Conservation (phyloP, 495 filamentous ascomycete species). For the Aspergillus cristatus region DNA sequence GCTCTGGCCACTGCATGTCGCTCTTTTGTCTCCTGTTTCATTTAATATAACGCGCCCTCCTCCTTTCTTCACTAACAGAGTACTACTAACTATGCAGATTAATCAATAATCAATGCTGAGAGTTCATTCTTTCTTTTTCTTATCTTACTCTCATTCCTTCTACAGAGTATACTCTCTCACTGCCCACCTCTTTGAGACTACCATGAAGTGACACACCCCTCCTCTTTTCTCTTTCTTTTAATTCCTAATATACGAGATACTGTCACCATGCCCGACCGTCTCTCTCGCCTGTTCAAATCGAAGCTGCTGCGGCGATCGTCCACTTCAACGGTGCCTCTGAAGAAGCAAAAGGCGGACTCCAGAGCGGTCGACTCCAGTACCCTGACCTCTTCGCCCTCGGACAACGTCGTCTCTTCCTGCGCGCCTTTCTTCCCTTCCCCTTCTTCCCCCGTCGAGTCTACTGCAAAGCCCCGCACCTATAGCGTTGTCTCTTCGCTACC, state of each 20-base stretch:
- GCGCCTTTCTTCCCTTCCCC: background rate
- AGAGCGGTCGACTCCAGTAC: constrained; percentile 14
- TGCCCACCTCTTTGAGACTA: background rate
- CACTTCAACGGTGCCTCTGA: constrained; percentile 13
- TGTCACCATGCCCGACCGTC: constrained; percentile 26
- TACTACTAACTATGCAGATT: too few species aligned
- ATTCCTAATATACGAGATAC: background rate
- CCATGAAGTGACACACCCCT: too few species aligned
- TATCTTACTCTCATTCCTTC: too few species aligned
- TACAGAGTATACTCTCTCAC: background rate
- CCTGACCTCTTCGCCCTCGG: background rate
- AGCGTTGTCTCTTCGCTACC: constrained; percentile 1
- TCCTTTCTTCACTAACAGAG: constrained; percentile 18
- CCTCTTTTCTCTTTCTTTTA: background rate
- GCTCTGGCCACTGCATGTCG: too few species aligned
- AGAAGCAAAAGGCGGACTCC: constrained; percentile 17
- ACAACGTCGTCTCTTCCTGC: too few species aligned
- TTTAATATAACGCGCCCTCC: too few species aligned
- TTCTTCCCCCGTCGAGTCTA: background rate
- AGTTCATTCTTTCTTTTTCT: too few species aligned
- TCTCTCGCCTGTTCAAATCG: constrained; percentile 28
- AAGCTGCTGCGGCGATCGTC: constrained; percentile 35
- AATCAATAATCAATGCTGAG: too few species aligned
- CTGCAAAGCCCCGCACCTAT: background rate
- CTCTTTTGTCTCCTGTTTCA: too few species aligned